phyloP scores from a whole-genome alignment of 2,329 filamentous ascomycete species.

The Moelleriella libera region DNA sequence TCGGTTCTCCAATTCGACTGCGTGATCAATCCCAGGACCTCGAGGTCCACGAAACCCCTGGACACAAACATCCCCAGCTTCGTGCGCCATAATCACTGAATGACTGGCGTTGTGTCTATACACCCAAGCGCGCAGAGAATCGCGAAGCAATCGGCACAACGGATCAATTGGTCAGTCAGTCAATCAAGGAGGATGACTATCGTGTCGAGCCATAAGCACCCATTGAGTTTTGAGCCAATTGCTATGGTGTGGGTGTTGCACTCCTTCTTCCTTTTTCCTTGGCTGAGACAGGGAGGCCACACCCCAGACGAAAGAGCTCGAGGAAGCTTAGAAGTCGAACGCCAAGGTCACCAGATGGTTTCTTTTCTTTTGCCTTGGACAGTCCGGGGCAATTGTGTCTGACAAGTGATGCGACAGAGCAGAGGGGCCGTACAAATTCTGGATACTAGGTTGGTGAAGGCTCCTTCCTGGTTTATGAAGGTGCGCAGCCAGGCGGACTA shows the following conservation, averaged over 20 bases:
- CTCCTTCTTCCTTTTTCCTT: not conserved
- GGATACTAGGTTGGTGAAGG: too few species aligned
- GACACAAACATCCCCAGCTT: not conserved
- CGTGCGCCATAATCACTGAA: slow-evolving; percentile 2
- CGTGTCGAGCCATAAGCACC: not conserved
- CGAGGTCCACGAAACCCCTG: slow-evolving; percentile 16
- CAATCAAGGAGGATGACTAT: not conserved
- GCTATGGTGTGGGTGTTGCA: not conserved
- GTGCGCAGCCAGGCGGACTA: too few species aligned
- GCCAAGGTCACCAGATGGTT: not conserved
- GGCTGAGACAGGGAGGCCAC: not conserved
- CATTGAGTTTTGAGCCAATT: not conserved
- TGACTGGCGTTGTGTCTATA: not conserved
- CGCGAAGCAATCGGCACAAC: not conserved
- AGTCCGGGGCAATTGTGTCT: not conserved
- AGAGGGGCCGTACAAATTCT: too few species aligned
- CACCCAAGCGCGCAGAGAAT: not conserved
- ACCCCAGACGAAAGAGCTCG: not conserved
- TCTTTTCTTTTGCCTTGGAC: not conserved
- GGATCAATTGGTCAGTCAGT: not conserved
- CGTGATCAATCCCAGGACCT: slow-evolving; percentile 1
- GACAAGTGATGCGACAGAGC: not conserved
- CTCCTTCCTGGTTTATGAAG: too few species aligned
- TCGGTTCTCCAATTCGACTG: slow-evolving; percentile 3
- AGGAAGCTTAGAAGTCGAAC: too few species aligned